These are phyloP conservation scores for Fusarium sp. DNA, from an alignment of 2,329 filamentous ascomycete species.

Conservation along the genomic window DNA sequence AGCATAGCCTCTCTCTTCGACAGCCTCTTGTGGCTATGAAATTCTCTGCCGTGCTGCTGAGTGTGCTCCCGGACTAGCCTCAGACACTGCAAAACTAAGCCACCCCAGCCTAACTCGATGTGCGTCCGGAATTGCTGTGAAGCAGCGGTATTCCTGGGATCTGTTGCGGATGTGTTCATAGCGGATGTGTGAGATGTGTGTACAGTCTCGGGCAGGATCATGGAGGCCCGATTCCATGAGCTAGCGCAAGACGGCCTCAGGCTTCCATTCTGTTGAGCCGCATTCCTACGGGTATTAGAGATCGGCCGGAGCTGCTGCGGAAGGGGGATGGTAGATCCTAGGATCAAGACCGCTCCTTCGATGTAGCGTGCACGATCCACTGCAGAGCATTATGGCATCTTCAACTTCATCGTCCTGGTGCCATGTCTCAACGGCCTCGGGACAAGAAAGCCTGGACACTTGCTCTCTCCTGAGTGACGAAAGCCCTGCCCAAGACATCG, in stretches of 20 bases:
- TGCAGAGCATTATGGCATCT: conserved; percentile 8
- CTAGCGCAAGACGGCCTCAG: neutral
- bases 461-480: neutral
- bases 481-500: neutral
- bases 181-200: neutral
- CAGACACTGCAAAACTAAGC: neutral
- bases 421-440: neutral
- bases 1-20: neutral
- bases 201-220: conserved; percentile 15
- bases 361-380: neutral
- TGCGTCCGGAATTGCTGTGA: neutral
- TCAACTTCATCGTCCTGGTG: neutral
- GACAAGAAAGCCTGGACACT: neutral
- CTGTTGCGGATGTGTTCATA: neutral
- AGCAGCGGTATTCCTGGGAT: neutral
- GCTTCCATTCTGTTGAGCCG: conserved; percentile 23
- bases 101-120: neutral
- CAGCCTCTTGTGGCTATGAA: neutral
- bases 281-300: conserved; percentile 26
- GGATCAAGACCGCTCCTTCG: neutral
- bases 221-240: conserved; percentile 11
- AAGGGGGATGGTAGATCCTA: neutral
- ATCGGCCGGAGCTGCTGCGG: neutral
- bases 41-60: neutral
- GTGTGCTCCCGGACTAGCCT: neutral